Evolutionary conservation across 441 rosid species (phyloP).

Genomic region (Adansonia madagascariensis): DNA sequence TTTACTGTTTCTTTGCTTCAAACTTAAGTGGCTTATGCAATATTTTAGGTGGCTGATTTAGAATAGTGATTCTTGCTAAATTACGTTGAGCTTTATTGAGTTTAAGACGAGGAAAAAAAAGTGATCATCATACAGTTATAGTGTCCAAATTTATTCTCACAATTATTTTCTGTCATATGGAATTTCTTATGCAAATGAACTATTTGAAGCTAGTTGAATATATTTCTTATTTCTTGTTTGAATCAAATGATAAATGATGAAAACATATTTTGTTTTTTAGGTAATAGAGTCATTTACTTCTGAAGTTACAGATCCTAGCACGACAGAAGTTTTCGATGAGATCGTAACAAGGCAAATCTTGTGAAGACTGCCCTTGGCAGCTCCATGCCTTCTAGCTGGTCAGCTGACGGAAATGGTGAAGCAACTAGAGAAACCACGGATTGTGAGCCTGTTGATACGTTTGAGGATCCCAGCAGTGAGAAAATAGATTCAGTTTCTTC

Average conservation of each 20-base stretch:
- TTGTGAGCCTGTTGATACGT: conserved; percentile 23
- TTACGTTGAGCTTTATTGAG: not conserved
- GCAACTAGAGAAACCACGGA: conserved; percentile 36
- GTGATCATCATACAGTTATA: too few species aligned
- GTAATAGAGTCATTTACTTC: conserved; percentile 42
- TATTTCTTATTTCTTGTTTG: conserved; percentile 7
- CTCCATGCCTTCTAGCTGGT: conserved; percentile 90
- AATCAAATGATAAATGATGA: not conserved
- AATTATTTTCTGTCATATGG: not conserved
- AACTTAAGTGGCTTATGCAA: not conserved
- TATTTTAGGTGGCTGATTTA: not conserved
- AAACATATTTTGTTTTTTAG: conserved; percentile 42
- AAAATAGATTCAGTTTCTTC: conserved; percentile 77
- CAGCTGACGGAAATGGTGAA: conserved; percentile 61
- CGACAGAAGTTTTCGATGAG: conserved; percentile 50
- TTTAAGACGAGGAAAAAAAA: not conserved
- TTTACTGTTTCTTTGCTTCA: not conserved
- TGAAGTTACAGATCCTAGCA: conserved; percentile 39
- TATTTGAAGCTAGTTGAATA: conserved; percentile 8
- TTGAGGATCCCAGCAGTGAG: conserved; percentile 45
- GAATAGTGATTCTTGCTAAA: not conserved
- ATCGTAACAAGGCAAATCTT: conserved; percentile 75
- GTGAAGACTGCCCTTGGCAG: conserved; percentile 89
- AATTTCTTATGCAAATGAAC: not conserved
- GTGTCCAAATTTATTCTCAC: not conserved